Evolutionary conservation across 164 flowering plant genomes (phyloP), one percentile per base, ranked within the genome.

Genomic region (Akebia trifoliata): DNA sequence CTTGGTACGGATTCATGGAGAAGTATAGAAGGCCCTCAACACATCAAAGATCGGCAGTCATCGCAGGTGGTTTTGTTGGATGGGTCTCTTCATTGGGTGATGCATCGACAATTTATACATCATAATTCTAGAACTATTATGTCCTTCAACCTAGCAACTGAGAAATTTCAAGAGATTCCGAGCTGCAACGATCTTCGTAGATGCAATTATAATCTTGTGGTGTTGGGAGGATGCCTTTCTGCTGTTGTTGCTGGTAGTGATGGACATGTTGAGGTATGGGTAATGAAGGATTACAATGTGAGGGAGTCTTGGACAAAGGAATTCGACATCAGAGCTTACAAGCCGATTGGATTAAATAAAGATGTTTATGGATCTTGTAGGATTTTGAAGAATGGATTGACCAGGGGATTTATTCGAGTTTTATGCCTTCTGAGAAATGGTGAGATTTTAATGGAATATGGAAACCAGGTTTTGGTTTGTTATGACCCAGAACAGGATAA

Each of bases 1-100:
- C 40, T 72, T 3, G 74, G 75, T 0, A 50, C 34, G 47, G 26
- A 71, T 7, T 28, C 15, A 0, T 79, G 83, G 83, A 68, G 74
- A 48, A 72, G 60, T 32, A 34, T 68, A 1, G 83, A 81, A 3
- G 50, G 42, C 20, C 55, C 50, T n/a, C n/a, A n/a, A n/a, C n/a
- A n/a, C n/a, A n/a, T n/a, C n/a, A n/a, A n/a, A 21, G 62, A 60
- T 14, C 34, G 59, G 21, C 11, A 50, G 20, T 49, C 75, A 1
- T 53, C 75, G 0, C n/a, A n/a, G n/a, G 69, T 48, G 34, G 73
- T 62, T 8, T 49, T 70, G 49, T 57, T 72, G 2, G 54, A 59
- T 32, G 79, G 78, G 15, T 64, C 64, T 30, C 68, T 74, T 29
- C 81, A 77, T 50, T 77, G 72, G 74, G 60, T 66, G 1, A 64